Evolutionary conservation across 805 yeast species (phyloP).

Genomic region (Torulaspora franciscae): DNA sequence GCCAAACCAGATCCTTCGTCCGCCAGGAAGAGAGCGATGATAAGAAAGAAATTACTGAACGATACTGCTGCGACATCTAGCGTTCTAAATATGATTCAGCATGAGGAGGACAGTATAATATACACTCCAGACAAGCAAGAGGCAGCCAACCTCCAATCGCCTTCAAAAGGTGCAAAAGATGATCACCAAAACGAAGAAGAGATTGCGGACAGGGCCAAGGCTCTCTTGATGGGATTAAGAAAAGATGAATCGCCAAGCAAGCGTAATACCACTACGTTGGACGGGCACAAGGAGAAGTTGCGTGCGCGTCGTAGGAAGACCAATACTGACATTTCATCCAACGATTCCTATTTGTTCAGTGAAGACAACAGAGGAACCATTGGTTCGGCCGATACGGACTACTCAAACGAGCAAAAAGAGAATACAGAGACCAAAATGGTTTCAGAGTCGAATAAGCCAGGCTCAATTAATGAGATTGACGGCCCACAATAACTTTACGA

Average conservation of each 20-base stretch:
- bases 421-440: not conserved
- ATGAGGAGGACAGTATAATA: conserved; percentile 27
- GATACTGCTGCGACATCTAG: conserved; percentile 21
- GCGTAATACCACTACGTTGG: conserved; percentile 19
- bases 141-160: conserved; percentile 2
- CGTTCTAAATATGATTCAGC: conserved; percentile 20
- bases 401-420: conserved; percentile 1
- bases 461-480: not conserved
- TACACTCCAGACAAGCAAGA: conserved; percentile 28
- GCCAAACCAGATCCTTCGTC: conserved; percentile 69
- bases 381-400: conserved; percentile 4
- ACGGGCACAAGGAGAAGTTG: conserved; percentile 29
- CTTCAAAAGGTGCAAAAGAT: conserved; percentile 1
- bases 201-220: conserved; percentile 50
- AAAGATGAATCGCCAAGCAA: conserved; percentile 31
- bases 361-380: conserved; percentile 6
- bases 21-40: conserved; percentile 75
- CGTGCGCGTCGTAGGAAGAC: conserved; percentile 28
- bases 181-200: conserved; percentile 25
- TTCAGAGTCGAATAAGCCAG: not conserved
- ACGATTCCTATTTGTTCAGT: conserved; percentile 18
- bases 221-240: conserved; percentile 57
- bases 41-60: conserved; percentile 52
- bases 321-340: conserved; percentile 9
- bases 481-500: not conserved